Conservation (phyloP, 2,329 filamentous ascomycete species). For the Cladosporium sp. region DNA sequence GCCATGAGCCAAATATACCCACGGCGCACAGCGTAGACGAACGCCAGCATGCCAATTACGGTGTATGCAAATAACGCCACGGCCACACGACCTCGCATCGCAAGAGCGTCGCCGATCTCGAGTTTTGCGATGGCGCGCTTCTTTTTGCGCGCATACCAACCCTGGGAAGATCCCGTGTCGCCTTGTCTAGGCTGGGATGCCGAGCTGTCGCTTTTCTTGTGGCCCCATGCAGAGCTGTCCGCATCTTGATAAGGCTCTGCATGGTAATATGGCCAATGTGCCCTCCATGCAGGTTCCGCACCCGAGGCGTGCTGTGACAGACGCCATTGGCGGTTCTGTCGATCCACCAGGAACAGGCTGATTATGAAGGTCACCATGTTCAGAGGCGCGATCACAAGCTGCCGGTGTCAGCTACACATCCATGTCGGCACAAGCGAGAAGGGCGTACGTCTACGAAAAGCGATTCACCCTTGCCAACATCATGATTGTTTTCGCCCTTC, state of each 20-base stretch:
- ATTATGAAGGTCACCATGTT: constrained; percentile 62
- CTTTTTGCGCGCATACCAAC: constrained; percentile 40
- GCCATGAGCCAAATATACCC: constrained; percentile 21
- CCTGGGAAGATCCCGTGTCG: constrained; percentile 5
- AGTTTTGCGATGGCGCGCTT: constrained; percentile 55
- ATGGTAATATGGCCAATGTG: constrained; percentile 31
- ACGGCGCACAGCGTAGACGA: constrained; percentile 19
- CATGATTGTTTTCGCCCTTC: constrained; percentile 12
- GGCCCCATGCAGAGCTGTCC: constrained; percentile 24
- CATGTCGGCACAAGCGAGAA: constrained; percentile 5
- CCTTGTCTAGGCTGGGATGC: not conserved
- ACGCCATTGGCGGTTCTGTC: constrained; percentile 50
- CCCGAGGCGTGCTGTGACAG: constrained; percentile 32
- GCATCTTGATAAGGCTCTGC: constrained; percentile 44
- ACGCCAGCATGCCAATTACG: constrained; percentile 19
- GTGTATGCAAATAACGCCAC: constrained; percentile 42
- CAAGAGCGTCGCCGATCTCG: constrained; percentile 62
- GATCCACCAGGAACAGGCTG: constrained; percentile 61
- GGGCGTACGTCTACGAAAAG: constrained; percentile 18
- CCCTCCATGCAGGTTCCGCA: constrained; percentile 34
- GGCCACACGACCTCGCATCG: constrained; percentile 54
- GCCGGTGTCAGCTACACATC: constrained; percentile 12
- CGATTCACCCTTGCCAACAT: constrained; percentile 3
- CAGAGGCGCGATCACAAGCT: constrained; percentile 57
- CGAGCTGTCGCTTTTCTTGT: constrained; percentile 19